Percentiles rank a stretch among this genome's conserved stretches.
These are phyloP conservation scores for Petunia axillaris DNA, from an alignment of 257 asterid genomes.

Conservation along the genomic window DNA sequence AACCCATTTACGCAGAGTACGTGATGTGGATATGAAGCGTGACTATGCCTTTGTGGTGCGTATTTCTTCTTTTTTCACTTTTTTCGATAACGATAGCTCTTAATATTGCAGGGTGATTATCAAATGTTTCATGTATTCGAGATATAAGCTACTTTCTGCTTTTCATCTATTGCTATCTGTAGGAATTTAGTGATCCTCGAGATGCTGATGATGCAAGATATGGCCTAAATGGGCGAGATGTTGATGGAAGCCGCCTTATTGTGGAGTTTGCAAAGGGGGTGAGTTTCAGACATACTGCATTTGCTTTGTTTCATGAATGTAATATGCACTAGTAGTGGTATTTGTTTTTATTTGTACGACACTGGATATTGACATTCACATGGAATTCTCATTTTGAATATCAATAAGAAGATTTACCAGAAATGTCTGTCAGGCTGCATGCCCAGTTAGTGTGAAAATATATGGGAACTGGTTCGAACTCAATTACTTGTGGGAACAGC, in stretches of 20 bases:
- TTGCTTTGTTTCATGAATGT: neutral
- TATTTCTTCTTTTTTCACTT: neutral
- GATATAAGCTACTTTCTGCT: conserved; percentile 16
- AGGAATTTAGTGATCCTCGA: conserved; percentile 67
- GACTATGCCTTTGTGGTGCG: conserved; percentile 72
- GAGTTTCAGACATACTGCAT: conserved; percentile 20
- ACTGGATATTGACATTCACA: neutral
- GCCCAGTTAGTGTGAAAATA: neutral
- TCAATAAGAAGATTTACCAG: neutral
- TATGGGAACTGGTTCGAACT: neutral
- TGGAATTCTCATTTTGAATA: conserved; percentile 10
- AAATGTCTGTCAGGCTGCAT: neutral
- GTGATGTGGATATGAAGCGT: conserved; percentile 78
- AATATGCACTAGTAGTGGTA: neutral
- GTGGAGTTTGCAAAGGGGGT: conserved; percentile 70
- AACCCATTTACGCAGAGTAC: conserved; percentile 77
- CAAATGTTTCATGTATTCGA: neutral
- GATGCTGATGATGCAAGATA: conserved; percentile 76
- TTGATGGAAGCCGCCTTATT: conserved; percentile 63
- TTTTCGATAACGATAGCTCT: conserved; percentile 3
- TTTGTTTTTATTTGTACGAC: neutral
- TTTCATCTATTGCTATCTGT: conserved; percentile 20
- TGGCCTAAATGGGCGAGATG: conserved; percentile 59
- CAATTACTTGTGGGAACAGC: neutral
- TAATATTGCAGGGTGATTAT: neutral